phyloP scores from a whole-genome alignment of 306 rosid genomes.

The Trichosanthes truncata region DNA sequence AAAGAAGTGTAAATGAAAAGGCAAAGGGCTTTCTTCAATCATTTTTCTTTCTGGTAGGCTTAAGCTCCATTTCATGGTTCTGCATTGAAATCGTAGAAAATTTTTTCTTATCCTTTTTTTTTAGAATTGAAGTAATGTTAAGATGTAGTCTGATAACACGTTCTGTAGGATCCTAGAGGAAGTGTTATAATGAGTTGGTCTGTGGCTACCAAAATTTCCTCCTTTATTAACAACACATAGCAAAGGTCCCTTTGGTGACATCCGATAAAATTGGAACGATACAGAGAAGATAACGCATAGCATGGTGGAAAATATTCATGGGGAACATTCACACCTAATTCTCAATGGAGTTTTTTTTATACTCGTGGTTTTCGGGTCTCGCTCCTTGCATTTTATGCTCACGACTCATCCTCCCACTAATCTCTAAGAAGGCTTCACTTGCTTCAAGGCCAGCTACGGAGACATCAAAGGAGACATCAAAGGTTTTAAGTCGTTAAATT shows the following conservation, averaged over 20 bases:
- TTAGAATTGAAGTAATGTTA: neutral
- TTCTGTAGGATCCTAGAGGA: neutral
- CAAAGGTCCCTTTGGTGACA: neutral
- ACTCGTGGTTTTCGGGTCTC: neutral
- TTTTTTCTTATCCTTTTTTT: neutral
- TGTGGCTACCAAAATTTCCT: neutral
- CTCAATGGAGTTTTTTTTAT: neutral
- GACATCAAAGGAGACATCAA: neutral
- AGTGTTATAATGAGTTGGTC: neutral
- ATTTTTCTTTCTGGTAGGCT: neutral
- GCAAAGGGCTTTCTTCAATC: neutral
- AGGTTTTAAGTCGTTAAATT: neutral
- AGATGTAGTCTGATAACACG: neutral
- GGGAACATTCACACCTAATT: neutral
- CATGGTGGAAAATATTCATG: neutral
- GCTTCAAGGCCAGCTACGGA: neutral
- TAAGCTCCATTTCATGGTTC: neutral
- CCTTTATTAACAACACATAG: neutral
- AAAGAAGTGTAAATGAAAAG: neutral
- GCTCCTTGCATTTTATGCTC: neutral
- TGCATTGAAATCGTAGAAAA: neutral
- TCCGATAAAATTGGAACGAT: neutral
- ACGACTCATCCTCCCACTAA: neutral
- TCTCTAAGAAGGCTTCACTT: neutral
- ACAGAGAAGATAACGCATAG: neutral